A percentile compares a stretch with the other conserved stretches of the same genome.
Evolutionary conservation across 306 rosid genomes (phyloP).

Genomic region (Dryas octopetala): DNA sequence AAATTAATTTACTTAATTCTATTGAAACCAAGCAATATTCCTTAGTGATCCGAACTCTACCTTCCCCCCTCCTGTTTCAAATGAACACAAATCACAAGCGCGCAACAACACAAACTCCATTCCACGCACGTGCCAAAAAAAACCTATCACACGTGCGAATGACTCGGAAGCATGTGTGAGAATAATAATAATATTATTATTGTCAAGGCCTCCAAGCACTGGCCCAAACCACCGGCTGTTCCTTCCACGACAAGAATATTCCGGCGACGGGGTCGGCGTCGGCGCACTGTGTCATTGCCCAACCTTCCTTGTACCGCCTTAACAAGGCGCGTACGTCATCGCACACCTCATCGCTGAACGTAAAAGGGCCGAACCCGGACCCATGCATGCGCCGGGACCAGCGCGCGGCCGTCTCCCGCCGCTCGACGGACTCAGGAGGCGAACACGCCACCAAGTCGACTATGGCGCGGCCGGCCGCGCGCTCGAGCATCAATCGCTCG

Average conservation of each 20-base stretch:
- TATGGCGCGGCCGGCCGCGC: conserved; percentile 75
- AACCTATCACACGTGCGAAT: conserved; percentile 54
- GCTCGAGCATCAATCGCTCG: conserved; percentile 73
- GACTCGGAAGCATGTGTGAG: not conserved
- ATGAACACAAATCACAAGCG: conserved; percentile 9
- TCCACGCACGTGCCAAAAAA: conserved; percentile 50
- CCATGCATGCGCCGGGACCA: conserved; percentile 81
- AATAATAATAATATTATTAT: too few relatives aligned
- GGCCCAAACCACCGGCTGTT: conserved; percentile 92
- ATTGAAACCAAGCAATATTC: conserved; percentile 45
- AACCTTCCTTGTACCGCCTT: conserved; percentile 88
- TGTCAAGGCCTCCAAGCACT: conserved; percentile 85
- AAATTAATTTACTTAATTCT: conserved; percentile 41
- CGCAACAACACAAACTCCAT: not conserved
- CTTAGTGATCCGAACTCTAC: conserved; percentile 8
- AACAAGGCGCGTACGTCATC: conserved; percentile 84
- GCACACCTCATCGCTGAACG: conserved; percentile 82
- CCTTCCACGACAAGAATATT: conserved; percentile 86
- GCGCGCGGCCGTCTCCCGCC: conserved; percentile 63
- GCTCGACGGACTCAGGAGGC: conserved; percentile 56
- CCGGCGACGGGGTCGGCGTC: conserved; percentile 55
- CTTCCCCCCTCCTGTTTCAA: conserved; percentile 27
- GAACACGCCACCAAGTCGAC: conserved; percentile 74
- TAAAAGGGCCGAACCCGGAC: conserved; percentile 48
- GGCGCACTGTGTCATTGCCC: conserved; percentile 70